Evolutionary conservation across 257 asterid species (phyloP), one percentile per base, ranked within the genome.

Genomic region (Solanum pinnatisectum): DNA sequence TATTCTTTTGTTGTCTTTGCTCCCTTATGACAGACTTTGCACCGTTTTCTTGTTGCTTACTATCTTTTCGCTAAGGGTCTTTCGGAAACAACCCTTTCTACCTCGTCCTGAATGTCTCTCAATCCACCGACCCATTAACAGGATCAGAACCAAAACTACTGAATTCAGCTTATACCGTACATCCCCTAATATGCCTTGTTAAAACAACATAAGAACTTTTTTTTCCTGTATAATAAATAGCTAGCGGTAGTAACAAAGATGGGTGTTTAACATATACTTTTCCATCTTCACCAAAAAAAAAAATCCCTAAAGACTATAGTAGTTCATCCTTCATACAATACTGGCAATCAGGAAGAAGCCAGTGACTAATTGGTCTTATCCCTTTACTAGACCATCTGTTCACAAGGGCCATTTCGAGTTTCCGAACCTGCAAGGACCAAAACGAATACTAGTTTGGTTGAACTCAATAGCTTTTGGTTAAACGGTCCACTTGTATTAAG

Each of bases 391-490:
- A 91, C 98, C 98, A 96, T 46, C 87, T 91, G 35, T 90, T 90
- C 22, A 95, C 91, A 87, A 97, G 87, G 88, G 93, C 93, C 88
- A 90, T 89, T 90, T 97, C 99, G 49, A 97, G 86, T 91, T 90
- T 85, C 91, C 98, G 94, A 86, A 97, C 98, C 99, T 97, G 96
- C 84, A 86, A 71, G 18, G 6, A 86, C 20, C 70, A 71, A 86
- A 27, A 32, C 8, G 87, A 67, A 73, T 20, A 73, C 9, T 2
- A 0, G 79, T 16, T 33, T 22, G 42, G 25, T 10, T 2, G 25
- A 8, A 33, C 42, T 8, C 44, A 33, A 1, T 72, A 33, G 23
- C 27, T 72, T 72, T 72, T 18, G 25, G 25, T 30, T 20, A 71
- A 32, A 32, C 7, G 1, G 9, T 32, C 3, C 9, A 71, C 22